Conservation (phyloP, 257 asterid species). For the Ballota nigra region DNA sequence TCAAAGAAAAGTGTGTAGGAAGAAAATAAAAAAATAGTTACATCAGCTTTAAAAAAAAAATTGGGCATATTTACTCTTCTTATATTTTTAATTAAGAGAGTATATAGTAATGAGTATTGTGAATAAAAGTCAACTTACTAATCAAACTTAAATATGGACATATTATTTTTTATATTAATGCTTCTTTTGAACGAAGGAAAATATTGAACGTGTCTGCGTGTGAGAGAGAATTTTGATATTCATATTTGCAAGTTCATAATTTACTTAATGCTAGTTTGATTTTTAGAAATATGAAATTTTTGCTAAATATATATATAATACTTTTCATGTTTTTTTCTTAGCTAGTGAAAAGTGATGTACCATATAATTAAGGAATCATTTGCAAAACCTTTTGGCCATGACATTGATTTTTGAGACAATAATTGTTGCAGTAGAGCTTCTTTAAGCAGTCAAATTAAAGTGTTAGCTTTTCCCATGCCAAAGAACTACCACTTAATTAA, state of each 20-base stretch:
- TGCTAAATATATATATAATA: not conserved
- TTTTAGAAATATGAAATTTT: not conserved
- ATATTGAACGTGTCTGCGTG: not conserved
- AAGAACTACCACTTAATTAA: slow-evolving; percentile 14
- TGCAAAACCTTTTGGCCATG: not conserved
- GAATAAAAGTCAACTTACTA: not conserved
- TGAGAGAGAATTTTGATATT: too few relatives aligned
- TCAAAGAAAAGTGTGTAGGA: too few relatives aligned
- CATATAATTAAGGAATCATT: slow-evolving; percentile 11
- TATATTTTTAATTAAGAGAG: too few relatives aligned
- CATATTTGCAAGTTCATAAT: not conserved
- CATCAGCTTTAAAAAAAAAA: too few relatives aligned
- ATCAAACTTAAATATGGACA: not conserved
- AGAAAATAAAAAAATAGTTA: too few relatives aligned
- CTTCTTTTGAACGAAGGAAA: not conserved
- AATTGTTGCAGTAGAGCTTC: slow-evolving; percentile 13
- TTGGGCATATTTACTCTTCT: too few relatives aligned
- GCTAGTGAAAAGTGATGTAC: slow-evolving; percentile 2
- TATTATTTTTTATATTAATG: not conserved
- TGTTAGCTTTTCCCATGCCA: slow-evolving; percentile 9
- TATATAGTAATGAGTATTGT: too few relatives aligned
- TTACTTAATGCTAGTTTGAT: not conserved
- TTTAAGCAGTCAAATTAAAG: slow-evolving; percentile 33
- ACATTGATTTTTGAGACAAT: not conserved
- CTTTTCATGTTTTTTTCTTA: not conserved